phyloP scores from a whole-genome alignment of 805 yeast genomes.

The Ogataea minuta region DNA sequence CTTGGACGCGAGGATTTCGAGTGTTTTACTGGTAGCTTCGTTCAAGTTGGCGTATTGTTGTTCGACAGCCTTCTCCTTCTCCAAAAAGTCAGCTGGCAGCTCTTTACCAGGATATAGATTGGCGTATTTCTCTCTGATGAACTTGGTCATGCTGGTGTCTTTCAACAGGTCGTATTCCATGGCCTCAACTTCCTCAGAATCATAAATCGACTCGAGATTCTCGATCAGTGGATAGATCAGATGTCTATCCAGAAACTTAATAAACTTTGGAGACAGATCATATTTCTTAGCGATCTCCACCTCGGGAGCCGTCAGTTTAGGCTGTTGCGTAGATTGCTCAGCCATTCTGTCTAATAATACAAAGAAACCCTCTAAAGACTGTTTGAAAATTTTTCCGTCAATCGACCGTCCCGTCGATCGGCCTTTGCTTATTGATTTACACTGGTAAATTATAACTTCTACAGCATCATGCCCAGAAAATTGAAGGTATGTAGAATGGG shows the following conservation, averaged over 20 bases:
- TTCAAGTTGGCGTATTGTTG: conserved; percentile 38
- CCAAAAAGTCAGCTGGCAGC: conserved; percentile 41
- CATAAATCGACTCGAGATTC: conserved; percentile 43
- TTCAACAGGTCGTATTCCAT: conserved; percentile 52
- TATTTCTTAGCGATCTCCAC: conserved; percentile 44
- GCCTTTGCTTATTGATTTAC: not conserved
- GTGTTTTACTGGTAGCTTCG: conserved; percentile 43
- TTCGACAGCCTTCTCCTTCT: conserved; percentile 41
- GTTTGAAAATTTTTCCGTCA: conserved; percentile 13
- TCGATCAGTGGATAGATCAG: conserved; percentile 53
- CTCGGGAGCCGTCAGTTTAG: conserved; percentile 33
- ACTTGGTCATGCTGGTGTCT: conserved; percentile 56
- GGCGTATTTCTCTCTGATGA: conserved; percentile 44
- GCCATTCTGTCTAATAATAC: conserved; percentile 3
- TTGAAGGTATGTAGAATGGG: conserved; percentile 10
- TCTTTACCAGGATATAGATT: conserved; percentile 39
- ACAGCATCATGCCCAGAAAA: conserved; percentile 7
- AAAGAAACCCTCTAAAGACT: conserved; percentile 2
- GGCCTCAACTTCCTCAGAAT: conserved; percentile 39
- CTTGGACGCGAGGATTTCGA: conserved; percentile 44
- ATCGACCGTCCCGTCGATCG: conserved; percentile 14
- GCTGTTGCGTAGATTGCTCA: conserved; percentile 11
- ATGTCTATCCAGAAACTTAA: conserved; percentile 62
- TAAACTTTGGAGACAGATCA: conserved; percentile 53
- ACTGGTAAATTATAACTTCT: too few relatives aligned